Base-by-base conservation (phyloP, 306 rosid genomes). In the Dryas octopetala region DNA sequence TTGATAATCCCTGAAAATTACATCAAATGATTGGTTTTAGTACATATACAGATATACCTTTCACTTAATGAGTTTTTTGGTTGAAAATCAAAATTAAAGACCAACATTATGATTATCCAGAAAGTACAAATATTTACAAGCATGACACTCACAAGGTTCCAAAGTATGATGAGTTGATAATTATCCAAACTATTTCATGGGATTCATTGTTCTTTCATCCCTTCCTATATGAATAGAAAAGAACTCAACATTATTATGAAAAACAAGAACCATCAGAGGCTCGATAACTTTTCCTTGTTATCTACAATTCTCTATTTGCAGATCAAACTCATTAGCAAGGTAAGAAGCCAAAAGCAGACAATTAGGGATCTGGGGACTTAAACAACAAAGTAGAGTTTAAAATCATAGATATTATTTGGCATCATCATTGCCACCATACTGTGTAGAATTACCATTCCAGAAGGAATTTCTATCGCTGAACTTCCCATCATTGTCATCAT, bases 371-470 rank as follows among this genome's bases (percentile, higher is more conserved):
- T 60, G 14, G 53, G 3, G 43, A 28, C 23, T 23, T 23, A 9
- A n/a, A 5, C 15, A 11, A 10, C 49, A 8, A 8, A 7, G 48
- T 70, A 32, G 47, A 70, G 5, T 40, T 2, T 17, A 70, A 43
- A 52, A 9, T 6, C 50, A 9, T 17, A 41, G 12, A 14, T 55
- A 14, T 85, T 49, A 83, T 77, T 85, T 81, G 62, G 71, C 66
- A 69, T 72, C 81, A 19, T 68, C 75, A 32, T 79, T 60, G 54
- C 88, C 89, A 38, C 91, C 91, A 55, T 88, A 88, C 75, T 88
- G 79, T 0, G 91, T 88, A 47, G 91, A 88, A 26, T 88, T 88
- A 78, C 91, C 91, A 77, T 88, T 88, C 91, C 91, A 85, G 77
- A 78, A 88, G 62, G 86, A 15, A 77, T 88, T 88, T 74, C 82